A percentile compares a stretch with the other conserved stretches of the same genome.
These are phyloP conservation scores for Barbatosphaeria neglecta DNA, from an alignment of 495 filamentous ascomycete genomes.

Conservation along the genomic window DNA sequence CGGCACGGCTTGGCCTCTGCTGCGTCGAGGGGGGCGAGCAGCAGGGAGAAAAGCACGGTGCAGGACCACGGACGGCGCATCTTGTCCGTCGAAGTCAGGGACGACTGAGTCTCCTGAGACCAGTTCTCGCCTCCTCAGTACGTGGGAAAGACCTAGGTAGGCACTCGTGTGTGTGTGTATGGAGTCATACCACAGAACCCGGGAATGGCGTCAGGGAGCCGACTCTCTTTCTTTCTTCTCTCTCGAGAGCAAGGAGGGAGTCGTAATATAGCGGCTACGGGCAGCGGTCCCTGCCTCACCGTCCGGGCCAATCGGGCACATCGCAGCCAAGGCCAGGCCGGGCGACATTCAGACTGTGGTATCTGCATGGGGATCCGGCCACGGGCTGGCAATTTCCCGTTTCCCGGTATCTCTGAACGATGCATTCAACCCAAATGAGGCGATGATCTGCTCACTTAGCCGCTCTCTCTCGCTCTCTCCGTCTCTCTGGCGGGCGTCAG, in stretches of 20 bases:
- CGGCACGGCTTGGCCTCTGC: slow-evolving; percentile 9
- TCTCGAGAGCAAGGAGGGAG: neutral
- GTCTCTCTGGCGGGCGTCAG: neutral
- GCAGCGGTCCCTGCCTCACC: too few relatives aligned
- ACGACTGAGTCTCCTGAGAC: neutral
- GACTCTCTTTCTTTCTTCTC: too few relatives aligned
- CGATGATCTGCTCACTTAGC: neutral
- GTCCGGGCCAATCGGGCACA: too few relatives aligned
- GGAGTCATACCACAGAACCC: too few relatives aligned
- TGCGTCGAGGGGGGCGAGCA: slow-evolving; percentile 4
- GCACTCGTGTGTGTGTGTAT: too few relatives aligned
- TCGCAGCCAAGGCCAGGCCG: too few relatives aligned
- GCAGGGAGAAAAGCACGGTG: slow-evolving; percentile 2
- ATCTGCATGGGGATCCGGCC: too few relatives aligned
- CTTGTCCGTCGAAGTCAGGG: neutral
- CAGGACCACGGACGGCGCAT: slow-evolving; percentile 5
- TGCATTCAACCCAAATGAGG: neutral
- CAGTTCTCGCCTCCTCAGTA: too few relatives aligned
- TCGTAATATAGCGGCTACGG: neutral
- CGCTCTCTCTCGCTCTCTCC: neutral
- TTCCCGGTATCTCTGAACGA: neutral
- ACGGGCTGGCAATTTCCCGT: neutral
- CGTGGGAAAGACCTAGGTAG: too few relatives aligned
- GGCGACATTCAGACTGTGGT: too few relatives aligned
- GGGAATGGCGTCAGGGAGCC: too few relatives aligned